Percentiles rank a stretch among this genome's conserved stretches.
These are phyloP conservation scores for Amanita thiersii DNA, from an alignment of 768 basidiomycete genomes.

Conservation along the genomic window DNA sequence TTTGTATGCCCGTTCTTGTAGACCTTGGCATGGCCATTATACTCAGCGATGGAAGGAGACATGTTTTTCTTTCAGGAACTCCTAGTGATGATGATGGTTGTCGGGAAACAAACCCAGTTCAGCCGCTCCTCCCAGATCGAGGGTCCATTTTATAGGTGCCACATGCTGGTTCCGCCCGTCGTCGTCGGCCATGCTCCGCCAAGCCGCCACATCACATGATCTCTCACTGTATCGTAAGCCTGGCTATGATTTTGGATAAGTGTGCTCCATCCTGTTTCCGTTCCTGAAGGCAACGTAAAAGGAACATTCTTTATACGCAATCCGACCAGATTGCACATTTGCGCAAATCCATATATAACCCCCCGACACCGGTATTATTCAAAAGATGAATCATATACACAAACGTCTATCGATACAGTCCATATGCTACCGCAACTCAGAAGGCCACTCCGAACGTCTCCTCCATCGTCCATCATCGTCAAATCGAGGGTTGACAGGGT, in stretches of 20 bases:
- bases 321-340: no score
- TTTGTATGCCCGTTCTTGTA: background rate
- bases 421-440: constrained; percentile 52
- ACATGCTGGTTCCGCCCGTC: constrained; percentile 2
- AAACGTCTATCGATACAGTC: no score
- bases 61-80: background rate
- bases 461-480: constrained; percentile 60
- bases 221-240: background rate
- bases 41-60: constrained; percentile 6
- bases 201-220: background rate
- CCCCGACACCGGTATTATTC: no score
- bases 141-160: background rate
- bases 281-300: background rate
- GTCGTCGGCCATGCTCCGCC: background rate
- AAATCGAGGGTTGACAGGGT: constrained; percentile 67
- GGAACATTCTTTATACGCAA: background rate
- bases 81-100: background rate
- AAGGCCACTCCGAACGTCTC: constrained; percentile 64
- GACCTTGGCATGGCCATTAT: constrained; percentile 1
- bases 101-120: background rate
- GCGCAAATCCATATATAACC: no score
- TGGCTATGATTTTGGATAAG: background rate
- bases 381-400: no score
- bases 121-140: background rate
- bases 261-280: background rate